These are phyloP conservation scores for Calonectria henricotiae DNA, from an alignment of 2,329 filamentous ascomycete species.

Conservation along the genomic window DNA sequence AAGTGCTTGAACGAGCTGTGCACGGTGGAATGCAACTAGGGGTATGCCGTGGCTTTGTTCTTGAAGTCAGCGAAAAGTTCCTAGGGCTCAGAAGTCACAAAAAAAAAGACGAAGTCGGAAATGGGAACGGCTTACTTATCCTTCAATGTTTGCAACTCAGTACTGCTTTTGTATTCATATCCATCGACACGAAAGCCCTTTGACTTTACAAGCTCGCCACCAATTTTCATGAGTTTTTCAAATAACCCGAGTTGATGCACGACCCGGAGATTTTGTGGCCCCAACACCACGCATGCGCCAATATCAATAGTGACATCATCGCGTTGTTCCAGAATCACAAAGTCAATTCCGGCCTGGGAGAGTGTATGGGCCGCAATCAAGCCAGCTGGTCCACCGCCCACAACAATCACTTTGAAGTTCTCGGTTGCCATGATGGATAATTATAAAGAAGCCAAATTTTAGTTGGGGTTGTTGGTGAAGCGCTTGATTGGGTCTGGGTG, in stretches of 20 bases:
- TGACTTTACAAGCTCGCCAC: slow-evolving; percentile 6
- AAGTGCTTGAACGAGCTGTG: slow-evolving; percentile 40
- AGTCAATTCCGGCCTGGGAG: slow-evolving; percentile 56
- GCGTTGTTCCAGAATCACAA: slow-evolving; percentile 58
- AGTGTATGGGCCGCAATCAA: slow-evolving; percentile 51
- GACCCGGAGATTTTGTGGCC: slow-evolving; percentile 32
- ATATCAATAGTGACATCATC: slow-evolving; percentile 47
- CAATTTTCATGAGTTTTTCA: slow-evolving; percentile 10
- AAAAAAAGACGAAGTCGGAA: no score
- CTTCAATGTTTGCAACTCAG: background rate
- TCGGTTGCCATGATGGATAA: background rate
- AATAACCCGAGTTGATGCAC: slow-evolving; percentile 37
- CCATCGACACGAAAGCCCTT: slow-evolving; percentile 13
- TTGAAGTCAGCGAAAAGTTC: background rate
- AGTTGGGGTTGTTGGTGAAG: background rate
- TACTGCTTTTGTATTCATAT: slow-evolving; percentile 5
- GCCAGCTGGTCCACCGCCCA: slow-evolving; percentile 53
- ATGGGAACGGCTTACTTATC: slow-evolving; percentile 24
- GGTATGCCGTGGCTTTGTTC: slow-evolving; percentile 40
- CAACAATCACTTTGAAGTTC: slow-evolving; percentile 50
- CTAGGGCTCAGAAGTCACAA: background rate
- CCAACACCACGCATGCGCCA: slow-evolving; percentile 41
- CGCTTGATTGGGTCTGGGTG: background rate
- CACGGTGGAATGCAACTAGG: slow-evolving; percentile 44
- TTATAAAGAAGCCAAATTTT: background rate